These are phyloP conservation scores for Myxozyma vanderwaltii DNA, from an alignment of 805 yeast genomes.

Conservation along the genomic window DNA sequence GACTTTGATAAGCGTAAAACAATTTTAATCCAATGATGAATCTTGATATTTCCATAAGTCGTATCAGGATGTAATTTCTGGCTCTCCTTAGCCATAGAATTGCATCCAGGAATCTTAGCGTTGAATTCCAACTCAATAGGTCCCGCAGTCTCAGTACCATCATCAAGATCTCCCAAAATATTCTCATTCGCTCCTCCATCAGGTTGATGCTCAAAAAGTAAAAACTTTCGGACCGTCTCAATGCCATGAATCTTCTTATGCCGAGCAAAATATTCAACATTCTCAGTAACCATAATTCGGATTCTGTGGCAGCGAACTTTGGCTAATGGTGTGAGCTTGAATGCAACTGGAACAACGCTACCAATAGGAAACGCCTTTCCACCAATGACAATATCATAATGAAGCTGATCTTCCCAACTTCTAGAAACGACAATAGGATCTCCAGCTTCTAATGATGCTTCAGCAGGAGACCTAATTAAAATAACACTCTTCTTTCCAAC, in stretches of 20 bases:
- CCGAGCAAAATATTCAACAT: constrained; percentile 84
- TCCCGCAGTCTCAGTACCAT: constrained; percentile 40
- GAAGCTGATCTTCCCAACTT: constrained; percentile 82
- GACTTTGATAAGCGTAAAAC: constrained; percentile 74
- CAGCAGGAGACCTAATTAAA: constrained; percentile 75
- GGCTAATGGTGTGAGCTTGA: constrained; percentile 81
- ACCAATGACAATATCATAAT: constrained; percentile 87
- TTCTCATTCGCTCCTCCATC: constrained; percentile 41
- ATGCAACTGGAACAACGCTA: constrained; percentile 79
- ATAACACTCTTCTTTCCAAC: constrained; percentile 63
- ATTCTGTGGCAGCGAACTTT: constrained; percentile 85
- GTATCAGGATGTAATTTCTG: constrained; percentile 75
- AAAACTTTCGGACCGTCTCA: constrained; percentile 82
- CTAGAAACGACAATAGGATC: constrained; percentile 90
- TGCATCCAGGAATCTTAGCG: constrained; percentile 67
- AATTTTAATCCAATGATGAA: constrained; percentile 94
- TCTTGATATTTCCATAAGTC: constrained; percentile 71
- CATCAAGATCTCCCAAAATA: constrained; percentile 48
- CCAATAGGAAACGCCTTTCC: constrained; percentile 86
- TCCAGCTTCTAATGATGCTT: constrained; percentile 77
- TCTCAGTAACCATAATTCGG: constrained; percentile 83
- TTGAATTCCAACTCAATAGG: constrained; percentile 78
- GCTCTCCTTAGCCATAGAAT: constrained; percentile 13
- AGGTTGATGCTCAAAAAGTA: constrained; percentile 80
- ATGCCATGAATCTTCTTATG: constrained; percentile 86